Percentiles rank a stretch among this genome's conserved stretches.
Conservation (phyloP, 2,329 filamentous ascomycete species). For the Xylaria sp. region DNA sequence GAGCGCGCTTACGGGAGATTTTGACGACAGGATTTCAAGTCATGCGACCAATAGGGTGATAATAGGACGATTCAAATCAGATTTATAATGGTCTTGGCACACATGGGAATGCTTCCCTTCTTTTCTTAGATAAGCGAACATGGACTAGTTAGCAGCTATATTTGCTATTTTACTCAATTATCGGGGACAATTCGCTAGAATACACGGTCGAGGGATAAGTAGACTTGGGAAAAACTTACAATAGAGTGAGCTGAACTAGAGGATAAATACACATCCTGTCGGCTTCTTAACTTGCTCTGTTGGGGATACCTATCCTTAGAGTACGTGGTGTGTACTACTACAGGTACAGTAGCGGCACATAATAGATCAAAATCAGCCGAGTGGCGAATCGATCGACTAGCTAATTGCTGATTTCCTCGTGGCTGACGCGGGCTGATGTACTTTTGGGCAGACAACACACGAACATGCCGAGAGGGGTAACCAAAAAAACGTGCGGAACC, state of each 20-base stretch:
- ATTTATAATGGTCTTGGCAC: neutral
- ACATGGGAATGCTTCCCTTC: neutral
- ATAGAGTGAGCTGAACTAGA: no score
- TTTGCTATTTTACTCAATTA: neutral
- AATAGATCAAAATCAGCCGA: neutral
- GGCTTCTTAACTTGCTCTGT: no score
- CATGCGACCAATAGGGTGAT: slow-evolving; percentile 7
- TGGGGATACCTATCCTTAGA: no score
- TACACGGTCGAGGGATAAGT: no score
- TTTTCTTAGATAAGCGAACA: neutral
- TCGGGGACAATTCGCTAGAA: no score
- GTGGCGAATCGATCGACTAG: slow-evolving; percentile 11
- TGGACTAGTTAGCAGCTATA: neutral
- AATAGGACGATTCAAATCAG: slow-evolving; percentile 3
- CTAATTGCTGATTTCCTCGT: slow-evolving; percentile 16
- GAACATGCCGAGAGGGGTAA: slow-evolving; percentile 27
- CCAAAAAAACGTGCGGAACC: slow-evolving; percentile 24
- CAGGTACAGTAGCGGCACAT: no score
- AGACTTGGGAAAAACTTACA: no score
- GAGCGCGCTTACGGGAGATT: slow-evolving; percentile 15
- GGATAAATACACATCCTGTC: no score
- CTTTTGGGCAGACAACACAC: neutral
- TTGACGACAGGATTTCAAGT: neutral
- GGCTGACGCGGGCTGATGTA: slow-evolving; percentile 21
- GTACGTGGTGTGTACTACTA: no score